Evolutionary conservation across 495 filamentous ascomycete species (phyloP), one percentile per base, ranked within the genome.

Genomic region (Aspergillus incahuasiensis): DNA sequence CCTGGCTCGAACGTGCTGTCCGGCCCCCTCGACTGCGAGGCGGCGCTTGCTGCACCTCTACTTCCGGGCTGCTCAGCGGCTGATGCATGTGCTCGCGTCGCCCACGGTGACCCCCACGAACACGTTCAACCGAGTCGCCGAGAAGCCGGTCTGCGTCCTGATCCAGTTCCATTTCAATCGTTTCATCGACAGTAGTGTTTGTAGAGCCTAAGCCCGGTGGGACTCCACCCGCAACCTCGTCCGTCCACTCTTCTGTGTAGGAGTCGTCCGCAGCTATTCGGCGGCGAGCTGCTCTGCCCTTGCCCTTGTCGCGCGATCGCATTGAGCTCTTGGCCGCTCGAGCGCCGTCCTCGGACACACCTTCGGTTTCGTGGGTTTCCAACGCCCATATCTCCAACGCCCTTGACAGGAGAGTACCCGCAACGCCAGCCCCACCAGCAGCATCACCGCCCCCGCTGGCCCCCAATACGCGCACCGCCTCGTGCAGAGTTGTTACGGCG

Each of bases 341-440:
- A 24, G 22, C 24, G 15, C 52, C 54, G 16, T 65, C 67, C 22
- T 70, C 68, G 0, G 64, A 50, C 2, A 47, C 45, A 12, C 55
- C 54, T 30, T 69, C 66, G 2, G 62, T 58, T 28, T 70, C 67
- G 15, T 66, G 63, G 1, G 72, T 74, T 34, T 75, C 72, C n/a
- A 66, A 18, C 0, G 82, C 76, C 66, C 84, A 87, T 63, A 90
- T 82, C 53, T 88, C 83, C 1, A 91, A 72, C 9, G 88, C 88
- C 48, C 89, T 87, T 43, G 83, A 85, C 15, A 92, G 69, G 34
- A 92, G 68, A 53, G 89, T 88, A 11, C 86, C 89, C 5, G 88
- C 87, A 43, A 90, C 84, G 9, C 87, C 82, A 39, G 89, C 88
- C 39, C 75, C 74, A 7, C 73, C 74, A 74, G 87, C 54, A 74